Base-by-base conservation (phyloP, 1,284 basidiomycete genomes). In the Athelia psychrophila region DNA sequence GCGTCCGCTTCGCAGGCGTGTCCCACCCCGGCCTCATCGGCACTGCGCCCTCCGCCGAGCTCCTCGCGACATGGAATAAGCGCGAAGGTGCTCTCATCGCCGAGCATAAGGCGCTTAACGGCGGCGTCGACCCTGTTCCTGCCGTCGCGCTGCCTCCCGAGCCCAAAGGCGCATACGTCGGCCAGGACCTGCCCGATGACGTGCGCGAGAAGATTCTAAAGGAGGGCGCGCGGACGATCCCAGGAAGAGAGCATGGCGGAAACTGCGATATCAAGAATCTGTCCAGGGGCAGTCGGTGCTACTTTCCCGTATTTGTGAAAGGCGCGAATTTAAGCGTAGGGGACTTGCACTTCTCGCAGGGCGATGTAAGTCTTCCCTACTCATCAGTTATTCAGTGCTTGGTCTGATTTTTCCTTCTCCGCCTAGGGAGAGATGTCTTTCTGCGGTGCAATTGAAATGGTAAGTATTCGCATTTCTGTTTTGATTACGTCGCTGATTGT, bases 221-320 rank as follows among this genome's bases (percentile, higher is more conserved):
- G 30, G 87, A 91, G 58, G 89, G 89, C 16, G 88, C 88, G 24
- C 75, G 89, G 54, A 92, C 89, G 0, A 74, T 89, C 47, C 88
- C 88, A 5, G 86, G 83, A n/a, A 67, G 88, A 22, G 88, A 90
- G 64, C 86, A 91, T 64, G 88, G 88, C n/a, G 88, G 88, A 22
- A 91, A 91, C 58, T 88, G 87, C 60, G 88, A 91, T 69, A 90
- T 91, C 67, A 89, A 88, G 69, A 88, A 88, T 60, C 63, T 90
- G 48, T 85, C 83, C 55, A 80, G 78, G 58, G 84, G 84, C 3
- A 86, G 82, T 25, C 73, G 84, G 1, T 87, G 84, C 64, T 90
- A 88, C 64, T 86, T 89, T 71, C 90, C 90, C 1, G 88, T 92
- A 2, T 93, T 86, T 60, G 72, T 91, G 23, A 74, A 82, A 47